Conservation (phyloP, 2,329 filamentous ascomycete genomes). For the Plenodomus tracheiphilus region DNA sequence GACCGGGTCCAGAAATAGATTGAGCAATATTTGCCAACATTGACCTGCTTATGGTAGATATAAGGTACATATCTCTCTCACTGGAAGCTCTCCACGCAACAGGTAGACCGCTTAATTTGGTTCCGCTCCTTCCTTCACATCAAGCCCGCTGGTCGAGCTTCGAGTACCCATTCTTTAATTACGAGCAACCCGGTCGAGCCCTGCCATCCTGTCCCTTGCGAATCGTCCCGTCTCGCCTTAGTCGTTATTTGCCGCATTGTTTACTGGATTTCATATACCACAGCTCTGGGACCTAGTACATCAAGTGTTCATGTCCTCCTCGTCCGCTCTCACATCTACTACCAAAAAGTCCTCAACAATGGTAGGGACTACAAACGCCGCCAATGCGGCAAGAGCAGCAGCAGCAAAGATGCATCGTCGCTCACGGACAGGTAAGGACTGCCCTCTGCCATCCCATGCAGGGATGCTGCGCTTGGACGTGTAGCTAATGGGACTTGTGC, state of each 20-base stretch:
- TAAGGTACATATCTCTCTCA: conserved; percentile 50
- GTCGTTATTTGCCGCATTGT: conserved; percentile 47
- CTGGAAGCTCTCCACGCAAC: conserved; percentile 30
- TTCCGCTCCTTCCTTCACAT: conserved; percentile 43
- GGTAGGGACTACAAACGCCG: conserved; percentile 52
- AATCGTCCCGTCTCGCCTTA: conserved; percentile 47
- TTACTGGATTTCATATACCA: conserved; percentile 47
- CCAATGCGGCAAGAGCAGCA: conserved; percentile 57
- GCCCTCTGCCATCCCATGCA: conserved; percentile 36
- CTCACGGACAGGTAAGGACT: conserved; percentile 84
- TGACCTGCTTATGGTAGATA: conserved; percentile 47
- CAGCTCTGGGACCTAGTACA: conserved; percentile 46
- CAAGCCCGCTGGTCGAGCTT: conserved; percentile 55
- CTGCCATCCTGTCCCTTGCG: conserved; percentile 48
- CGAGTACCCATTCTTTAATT: conserved; percentile 52
- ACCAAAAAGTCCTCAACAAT: conserved; percentile 52
- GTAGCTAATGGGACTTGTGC: conserved; percentile 42
- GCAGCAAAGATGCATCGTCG: conserved; percentile 89
- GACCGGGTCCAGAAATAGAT: conserved; percentile 54
- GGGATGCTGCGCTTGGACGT: conserved; percentile 40
- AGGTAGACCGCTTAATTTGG: conserved; percentile 54
- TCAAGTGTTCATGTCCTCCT: conserved; percentile 55
- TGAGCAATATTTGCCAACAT: conserved; percentile 45
- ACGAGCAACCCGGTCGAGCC: conserved; percentile 47
- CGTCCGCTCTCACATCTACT: conserved; percentile 45